A percentile compares a stretch with the other conserved stretches of the same genome.
Conservation (phyloP, 805 yeast species). For the Maudiozyma serrabonitensis region DNA sequence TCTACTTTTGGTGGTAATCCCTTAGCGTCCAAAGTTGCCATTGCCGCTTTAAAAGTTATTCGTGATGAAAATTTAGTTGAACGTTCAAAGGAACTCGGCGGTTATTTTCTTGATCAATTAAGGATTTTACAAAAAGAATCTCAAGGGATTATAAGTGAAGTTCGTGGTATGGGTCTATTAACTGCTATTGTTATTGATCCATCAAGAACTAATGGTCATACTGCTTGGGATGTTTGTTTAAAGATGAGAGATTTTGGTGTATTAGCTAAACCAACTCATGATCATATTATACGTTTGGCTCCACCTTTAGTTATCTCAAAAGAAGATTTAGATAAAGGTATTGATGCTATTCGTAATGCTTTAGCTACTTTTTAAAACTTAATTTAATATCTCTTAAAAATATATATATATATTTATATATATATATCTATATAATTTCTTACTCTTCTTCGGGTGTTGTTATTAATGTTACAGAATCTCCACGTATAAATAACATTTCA, state of each 20-base stretch:
- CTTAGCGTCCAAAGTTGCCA: slow-evolving; percentile 82
- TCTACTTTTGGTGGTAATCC: slow-evolving; percentile 98
- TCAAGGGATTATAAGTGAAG: slow-evolving; percentile 46
- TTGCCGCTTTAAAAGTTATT: slow-evolving; percentile 87
- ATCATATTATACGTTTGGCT: slow-evolving; percentile 88
- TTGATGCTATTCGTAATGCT: slow-evolving; percentile 50
- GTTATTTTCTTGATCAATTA: slow-evolving; percentile 52
- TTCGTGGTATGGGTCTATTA: slow-evolving; percentile 78
- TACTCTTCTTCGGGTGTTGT: slow-evolving; percentile 35
- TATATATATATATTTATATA: neutral
- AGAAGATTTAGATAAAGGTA: slow-evolving; percentile 76
- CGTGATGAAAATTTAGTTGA: slow-evolving; percentile 78
- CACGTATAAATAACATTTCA: slow-evolving; percentile 92
- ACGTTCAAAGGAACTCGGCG: slow-evolving; percentile 66
- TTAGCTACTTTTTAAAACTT: neutral
- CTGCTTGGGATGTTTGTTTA: slow-evolving; percentile 94
- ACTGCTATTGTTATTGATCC: slow-evolving; percentile 89
- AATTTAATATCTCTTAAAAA: neutral
- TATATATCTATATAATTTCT: neutral
- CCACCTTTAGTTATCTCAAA: slow-evolving; percentile 90
- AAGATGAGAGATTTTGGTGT: slow-evolving; percentile 83
- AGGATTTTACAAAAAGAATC: slow-evolving; percentile 42
- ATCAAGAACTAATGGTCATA: slow-evolving; percentile 60
- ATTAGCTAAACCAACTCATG: slow-evolving; percentile 94
- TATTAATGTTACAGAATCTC: slow-evolving; percentile 90